Evolutionary conservation across 2,329 filamentous ascomycete genomes (phyloP), one percentile per base, ranked within the genome.

Genomic region (Cyclaneusma minus): DNA sequence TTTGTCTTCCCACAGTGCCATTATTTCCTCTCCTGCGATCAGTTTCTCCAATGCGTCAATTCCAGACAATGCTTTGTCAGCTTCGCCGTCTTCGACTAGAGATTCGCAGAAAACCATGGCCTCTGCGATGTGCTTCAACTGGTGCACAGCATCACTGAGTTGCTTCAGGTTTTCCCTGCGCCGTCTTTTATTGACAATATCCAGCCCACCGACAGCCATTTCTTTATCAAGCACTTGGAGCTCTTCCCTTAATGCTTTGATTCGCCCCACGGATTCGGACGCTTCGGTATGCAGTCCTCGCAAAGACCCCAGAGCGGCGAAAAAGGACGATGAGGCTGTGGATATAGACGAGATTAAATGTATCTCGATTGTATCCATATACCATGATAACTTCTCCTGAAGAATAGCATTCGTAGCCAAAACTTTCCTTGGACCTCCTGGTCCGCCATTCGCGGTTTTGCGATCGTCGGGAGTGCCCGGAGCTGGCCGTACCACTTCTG

Each of bases 331-430:
- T 0, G 89, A 95, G 2, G 89, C 89, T 0, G 81, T 84, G 3
- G 87, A 95, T 35, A 98, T 98, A 0, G 85, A 93, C 16, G 82
- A 83, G 40, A 98, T 94, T 6, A 98, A 60, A 48, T 98, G 89
- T 29, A 98, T 83, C 48, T 98, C 89, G 13, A 98, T 84, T 0
- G 89, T 98, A 48, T 98, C 89, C 84, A 98, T 93, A 50, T 98
- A 98, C 89, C 89, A 98, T 1, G 89, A 95, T 8, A 98, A 60
- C 52, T 98, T 98, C 52, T 98, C 89, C 48, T 98, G 89, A 18
- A 98, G 52, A 31, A 98, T 98, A 0, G 89, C 89, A 52, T 98
- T 98, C 1, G 85, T 94, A 6, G 87, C 87, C 15, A 98, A 60
- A 1, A 82, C 80, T 48, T 94, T 95, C 33, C 87, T 69, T 6